These are phyloP conservation scores for Phytopythium kandeliae DNA, from an alignment of 352 stramenopile species.

Conservation along the genomic window DNA sequence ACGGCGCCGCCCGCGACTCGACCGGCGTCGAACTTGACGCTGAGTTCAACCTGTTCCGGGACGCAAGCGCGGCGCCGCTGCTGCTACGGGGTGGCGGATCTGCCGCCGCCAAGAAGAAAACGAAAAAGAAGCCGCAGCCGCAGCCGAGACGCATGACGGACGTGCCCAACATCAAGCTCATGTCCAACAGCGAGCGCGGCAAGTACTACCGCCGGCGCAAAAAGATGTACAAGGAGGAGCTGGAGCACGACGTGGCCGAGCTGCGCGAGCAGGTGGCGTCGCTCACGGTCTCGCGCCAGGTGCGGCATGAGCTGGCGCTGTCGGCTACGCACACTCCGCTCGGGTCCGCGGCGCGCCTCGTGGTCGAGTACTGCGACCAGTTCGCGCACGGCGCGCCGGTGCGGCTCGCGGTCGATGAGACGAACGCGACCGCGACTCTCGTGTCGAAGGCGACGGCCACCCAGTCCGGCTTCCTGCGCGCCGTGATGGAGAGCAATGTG, in stretches of 20 bases:
- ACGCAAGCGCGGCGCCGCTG: too few relatives aligned
- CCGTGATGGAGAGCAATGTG: conserved; percentile 29
- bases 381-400: conserved; percentile 46
- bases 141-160: conserved; percentile 5
- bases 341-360: conserved; percentile 21
- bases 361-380: conserved; percentile 45
- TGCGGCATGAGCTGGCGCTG: conserved; percentile 22
- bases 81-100: too few relatives aligned
- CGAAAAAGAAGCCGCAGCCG: background rate
- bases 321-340: conserved; percentile 19
- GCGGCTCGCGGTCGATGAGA: conserved; percentile 24
- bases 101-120: background rate
- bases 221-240: conserved; percentile 33
- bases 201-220: conserved; percentile 57
- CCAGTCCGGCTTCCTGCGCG: conserved; percentile 29
- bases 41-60: too few relatives aligned
- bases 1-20: too few relatives aligned
- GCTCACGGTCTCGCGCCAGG: conserved; percentile 23
- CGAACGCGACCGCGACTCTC: conserved; percentile 14
- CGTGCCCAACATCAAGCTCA: conserved; percentile 31
- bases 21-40: too few relatives aligned
- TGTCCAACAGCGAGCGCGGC: conserved; percentile 59
- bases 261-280: conserved; percentile 41
- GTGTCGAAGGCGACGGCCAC: conserved; percentile 16
- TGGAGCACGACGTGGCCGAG: conserved; percentile 27